Evolutionary conservation across 768 basidiomycete species (phyloP), one percentile per base, ranked within the genome.

Genomic region (Macrolepiota fuliginosa): DNA sequence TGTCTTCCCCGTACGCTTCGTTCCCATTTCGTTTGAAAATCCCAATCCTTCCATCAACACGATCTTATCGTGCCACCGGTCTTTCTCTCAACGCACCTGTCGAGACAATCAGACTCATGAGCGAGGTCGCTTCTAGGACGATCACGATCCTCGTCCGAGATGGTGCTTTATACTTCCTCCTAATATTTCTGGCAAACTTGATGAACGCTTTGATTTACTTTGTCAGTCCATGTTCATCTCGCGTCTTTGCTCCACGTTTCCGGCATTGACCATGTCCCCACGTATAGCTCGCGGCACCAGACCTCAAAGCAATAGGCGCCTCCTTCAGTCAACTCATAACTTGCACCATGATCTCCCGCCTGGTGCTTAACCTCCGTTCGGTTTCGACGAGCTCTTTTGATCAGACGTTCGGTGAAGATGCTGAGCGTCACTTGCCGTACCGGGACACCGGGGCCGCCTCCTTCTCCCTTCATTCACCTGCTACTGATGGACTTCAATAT

Each of bases 241-340:
- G n/a, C n/a, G n/a, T n/a, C n/a, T n/a, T n/a, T n/a, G n/a, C n/a
- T n/a, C n/a, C n/a, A n/a, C n/a, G n/a, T n/a, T n/a, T n/a, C n/a
- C n/a, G n/a, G n/a, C n/a, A n/a, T n/a, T n/a, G n/a, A n/a, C n/a
- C n/a, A n/a, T n/a, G n/a, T n/a, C n/a, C n/a, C 32, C 17, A 3
- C 9, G 24, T 17, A 13, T n/a, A 72, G 71, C 42, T 67, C 29
- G 69, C 68, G 13, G 54, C 53, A 10, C 37, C 60, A 6, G 72
- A 72, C 53, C 57, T 74, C 4, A 73, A 73, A 58, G 71, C 71
- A 3, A 67, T 73, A 32, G 73, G 72, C 11, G 73, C 73, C 10
- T 71, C 71, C 0, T 73, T 74, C 63, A 71, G 69, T 32, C 73
- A 73, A 53, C 63, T 71, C 24, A 66, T 74, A 10, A 73, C 72